Evolutionary conservation across 2,329 filamentous ascomycete species (phyloP), one percentile per base, ranked within the genome.

Genomic region (Penicillium capsulatum): DNA sequence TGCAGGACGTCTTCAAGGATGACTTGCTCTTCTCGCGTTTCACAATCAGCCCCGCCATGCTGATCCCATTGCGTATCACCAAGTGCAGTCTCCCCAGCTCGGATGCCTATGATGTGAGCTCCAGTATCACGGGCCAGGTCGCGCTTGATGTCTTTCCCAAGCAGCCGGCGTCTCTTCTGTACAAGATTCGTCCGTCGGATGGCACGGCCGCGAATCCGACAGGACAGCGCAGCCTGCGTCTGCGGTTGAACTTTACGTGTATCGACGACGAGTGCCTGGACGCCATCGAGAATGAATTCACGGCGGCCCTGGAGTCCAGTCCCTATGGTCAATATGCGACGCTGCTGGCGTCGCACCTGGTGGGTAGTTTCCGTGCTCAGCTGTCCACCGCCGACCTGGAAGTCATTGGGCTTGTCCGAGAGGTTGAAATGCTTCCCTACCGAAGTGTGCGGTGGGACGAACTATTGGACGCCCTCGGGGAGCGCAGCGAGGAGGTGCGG

Each of bases 1-100:
- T 98, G 4, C 90, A 97, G 56, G 92, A 98, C 54, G 80, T 94
- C 17, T 97, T 97, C 71, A 94, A 95, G 60, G 80, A 87, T 47
- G 70, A 81, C 6, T 75, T 80, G 0, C 73, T 97, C 0, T 92
- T 92, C 58, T 96, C 90, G 0, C 83, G 84, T 7, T 98, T 98
- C 61, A 94, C 86, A 10, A 83, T 98, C 36, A 89, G 87, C 9
- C 89, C 90, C 0, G 84, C 87, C 1, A 86, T 76, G 40, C 63
- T 77, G 16, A 81, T 83, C 19, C 92, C 92, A 0, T 64, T 97
- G 7, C 77, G 84, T 3, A 69, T 98, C 5, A 73, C 85, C 31
- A 77, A 77, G 38, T 86, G 86, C 48, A 74, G 80, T 36, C 75
- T 98, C 1, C 65, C 83, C 9, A 78, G 77, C 4, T 90, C 86